These are phyloP conservation scores for Yamadazyma kitorensis DNA, from an alignment of 805 yeast species.

Conservation along the genomic window DNA sequence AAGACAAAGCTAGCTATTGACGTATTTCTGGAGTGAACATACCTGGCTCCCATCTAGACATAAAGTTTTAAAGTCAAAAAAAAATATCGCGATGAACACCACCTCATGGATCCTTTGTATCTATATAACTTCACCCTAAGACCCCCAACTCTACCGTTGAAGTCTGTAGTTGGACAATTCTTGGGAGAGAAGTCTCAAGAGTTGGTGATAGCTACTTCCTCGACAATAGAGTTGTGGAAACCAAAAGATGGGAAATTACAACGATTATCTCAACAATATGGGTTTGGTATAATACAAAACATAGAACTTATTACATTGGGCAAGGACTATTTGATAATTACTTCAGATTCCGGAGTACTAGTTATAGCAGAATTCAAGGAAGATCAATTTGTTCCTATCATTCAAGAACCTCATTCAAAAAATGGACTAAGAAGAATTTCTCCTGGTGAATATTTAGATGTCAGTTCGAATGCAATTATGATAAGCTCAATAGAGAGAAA, in stretches of 20 bases:
- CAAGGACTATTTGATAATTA: conserved; percentile 58
- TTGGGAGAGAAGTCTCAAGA: conserved; percentile 57
- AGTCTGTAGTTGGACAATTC: conserved; percentile 69
- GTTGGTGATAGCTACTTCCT: conserved; percentile 55
- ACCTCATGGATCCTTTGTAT: conserved; percentile 29
- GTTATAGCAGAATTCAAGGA: conserved; percentile 47
- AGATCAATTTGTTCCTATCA: conserved; percentile 43
- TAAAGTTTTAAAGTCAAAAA: no score
- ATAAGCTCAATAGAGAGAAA: conserved; percentile 70
- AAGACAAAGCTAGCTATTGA: no score
- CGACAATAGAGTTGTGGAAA: conserved; percentile 51
- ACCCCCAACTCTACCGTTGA: conserved; percentile 51
- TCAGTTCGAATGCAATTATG: conserved; percentile 73
- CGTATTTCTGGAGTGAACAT: conserved; percentile 10
- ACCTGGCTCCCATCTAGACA: conserved; percentile 17
- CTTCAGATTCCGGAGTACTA: conserved; percentile 80
- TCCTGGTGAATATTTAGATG: conserved; percentile 70
- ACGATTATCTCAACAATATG: conserved; percentile 39
- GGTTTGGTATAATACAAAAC: conserved; percentile 58
- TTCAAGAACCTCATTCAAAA: conserved; percentile 68
- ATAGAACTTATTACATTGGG: conserved; percentile 50
- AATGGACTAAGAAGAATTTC: conserved; percentile 70
- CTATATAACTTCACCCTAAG: conserved; percentile 73
- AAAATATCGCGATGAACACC: background rate
- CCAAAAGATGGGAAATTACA: conserved; percentile 58